These are phyloP conservation scores for Alternaria sp. DNA, from an alignment of 2,329 filamentous ascomycete genomes.

Conservation along the genomic window DNA sequence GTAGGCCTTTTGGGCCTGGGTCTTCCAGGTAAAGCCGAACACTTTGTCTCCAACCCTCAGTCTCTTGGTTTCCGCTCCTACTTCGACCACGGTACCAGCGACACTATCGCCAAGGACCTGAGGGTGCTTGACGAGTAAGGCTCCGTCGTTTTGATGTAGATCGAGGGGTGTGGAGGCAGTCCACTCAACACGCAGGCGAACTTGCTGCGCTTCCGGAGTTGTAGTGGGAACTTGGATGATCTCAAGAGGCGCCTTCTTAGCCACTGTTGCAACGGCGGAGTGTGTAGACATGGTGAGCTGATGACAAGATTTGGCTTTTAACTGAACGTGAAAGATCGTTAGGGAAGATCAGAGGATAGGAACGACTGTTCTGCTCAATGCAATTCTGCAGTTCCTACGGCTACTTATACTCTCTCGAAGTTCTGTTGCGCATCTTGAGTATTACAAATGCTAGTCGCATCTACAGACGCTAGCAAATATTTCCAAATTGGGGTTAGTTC, in stretches of 20 bases:
- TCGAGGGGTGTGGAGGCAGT: conserved; percentile 67
- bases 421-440: no score
- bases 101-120: conserved; percentile 59
- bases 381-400: background rate
- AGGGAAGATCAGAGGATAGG: background rate
- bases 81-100: conserved; percentile 60
- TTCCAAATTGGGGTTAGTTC: conserved; percentile 4
- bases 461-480: conserved; percentile 3
- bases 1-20: conserved; percentile 57
- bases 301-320: background rate
- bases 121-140: conserved; percentile 60
- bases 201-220: conserved; percentile 51
- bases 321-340: background rate
- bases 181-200: conserved; percentile 63
- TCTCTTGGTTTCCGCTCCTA: conserved; percentile 54
- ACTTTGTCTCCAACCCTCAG: conserved; percentile 63
- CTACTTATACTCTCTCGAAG: background rate
- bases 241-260: conserved; percentile 43
- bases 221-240: conserved; percentile 47
- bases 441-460: conserved; percentile 8
- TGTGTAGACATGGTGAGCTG: conserved; percentile 42
- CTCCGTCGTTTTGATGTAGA: conserved; percentile 67
- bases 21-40: conserved; percentile 61
- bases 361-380: background rate
- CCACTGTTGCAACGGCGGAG: conserved; percentile 50